Conservation (phyloP, 352 stramenopile species). For the Pythium biforme region DNA sequence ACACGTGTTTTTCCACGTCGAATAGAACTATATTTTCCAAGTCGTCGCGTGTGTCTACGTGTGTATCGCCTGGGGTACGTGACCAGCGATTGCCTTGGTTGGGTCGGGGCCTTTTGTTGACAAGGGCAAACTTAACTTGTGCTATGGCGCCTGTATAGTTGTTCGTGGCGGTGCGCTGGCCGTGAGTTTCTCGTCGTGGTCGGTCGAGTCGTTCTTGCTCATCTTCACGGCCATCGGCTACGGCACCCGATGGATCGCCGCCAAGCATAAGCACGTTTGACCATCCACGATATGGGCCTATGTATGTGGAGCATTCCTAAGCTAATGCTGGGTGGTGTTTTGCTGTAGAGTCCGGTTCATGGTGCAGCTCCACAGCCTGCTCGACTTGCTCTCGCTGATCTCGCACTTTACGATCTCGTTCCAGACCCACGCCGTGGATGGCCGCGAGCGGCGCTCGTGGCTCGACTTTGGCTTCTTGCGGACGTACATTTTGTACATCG, state of each 20-base stretch:
- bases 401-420: conserved; percentile 81
- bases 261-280: conserved; percentile 76
- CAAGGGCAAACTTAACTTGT: background rate
- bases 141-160: conserved; percentile 34
- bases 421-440: conserved; percentile 58
- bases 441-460: conserved; percentile 66
- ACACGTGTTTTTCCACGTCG: background rate
- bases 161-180: conserved; percentile 62
- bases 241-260: conserved; percentile 67
- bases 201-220: conserved; percentile 72
- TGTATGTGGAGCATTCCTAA: background rate
- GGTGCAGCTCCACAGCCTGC: conserved; percentile 65
- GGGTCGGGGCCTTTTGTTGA: too few relatives aligned
- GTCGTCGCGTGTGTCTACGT: conserved; percentile 76
- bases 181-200: conserved; percentile 81
- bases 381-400: conserved; percentile 80
- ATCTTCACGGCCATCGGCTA: conserved; percentile 75
- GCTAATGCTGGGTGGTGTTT: conserved; percentile 1
- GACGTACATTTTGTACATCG: conserved; percentile 82
- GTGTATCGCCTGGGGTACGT: conserved; percentile 84
- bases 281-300: background rate
- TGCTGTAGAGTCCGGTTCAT: conserved; percentile 54
- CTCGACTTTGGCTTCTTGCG: conserved; percentile 86
- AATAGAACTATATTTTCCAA: conserved; percentile 77
- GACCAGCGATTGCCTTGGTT: too few relatives aligned